Percentiles rank a stretch among this genome's conserved stretches.
phyloP scores from a whole-genome alignment of 176 grass and related monocot species.

The Musa itinerans region DNA sequence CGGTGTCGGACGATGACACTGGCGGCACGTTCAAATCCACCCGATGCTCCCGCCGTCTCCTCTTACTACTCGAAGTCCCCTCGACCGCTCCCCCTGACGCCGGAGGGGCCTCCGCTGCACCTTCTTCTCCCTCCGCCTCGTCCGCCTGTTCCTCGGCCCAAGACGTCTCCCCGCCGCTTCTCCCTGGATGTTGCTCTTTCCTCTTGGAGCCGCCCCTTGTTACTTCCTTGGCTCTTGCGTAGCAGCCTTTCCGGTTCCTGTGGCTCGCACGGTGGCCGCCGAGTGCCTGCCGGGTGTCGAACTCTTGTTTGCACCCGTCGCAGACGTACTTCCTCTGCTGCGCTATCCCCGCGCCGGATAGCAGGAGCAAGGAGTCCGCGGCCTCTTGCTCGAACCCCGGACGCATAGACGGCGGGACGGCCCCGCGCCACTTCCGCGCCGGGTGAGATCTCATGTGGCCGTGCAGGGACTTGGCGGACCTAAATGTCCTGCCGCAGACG shows the following conservation, averaged over 20 bases:
- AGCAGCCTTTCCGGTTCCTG: slow-evolving; percentile 14
- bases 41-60: too few relatives aligned
- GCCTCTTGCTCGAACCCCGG: slow-evolving; percentile 1
- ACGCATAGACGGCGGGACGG: slow-evolving; percentile 19
- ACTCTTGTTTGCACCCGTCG: not conserved
- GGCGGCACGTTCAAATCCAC: too few relatives aligned
- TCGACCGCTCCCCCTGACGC: too few relatives aligned
- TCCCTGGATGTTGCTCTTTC: not conserved
- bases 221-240: slow-evolving; percentile 17
- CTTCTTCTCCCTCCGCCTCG: too few relatives aligned
- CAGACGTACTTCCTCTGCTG: slow-evolving; percentile 10
- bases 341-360: slow-evolving; percentile 1
- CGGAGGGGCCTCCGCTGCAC: too few relatives aligned
- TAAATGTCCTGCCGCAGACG: slow-evolving; percentile 44
- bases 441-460: slow-evolving; percentile 80
- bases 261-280: slow-evolving; percentile 8
- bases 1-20: too few relatives aligned
- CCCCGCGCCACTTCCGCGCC: slow-evolving; percentile 54
- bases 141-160: too few relatives aligned
- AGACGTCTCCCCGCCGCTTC: not conserved
- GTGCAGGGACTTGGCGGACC: slow-evolving; percentile 44
- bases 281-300: slow-evolving; percentile 1
- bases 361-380: slow-evolving; percentile 24
- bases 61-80: too few relatives aligned
- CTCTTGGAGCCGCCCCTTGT: not conserved